These are phyloP conservation scores for carrot (Daucus carota) DNA, from an alignment of 129 eudicot genomes.

Conservation along the genomic window DH1_v3.0 NC_030381.2:46649001-46649500, in stretches of 20 bases:
- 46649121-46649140: constrained; percentile 98
- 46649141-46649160: constrained; percentile 91
- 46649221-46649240: neutral
- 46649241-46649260: neutral
- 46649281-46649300: neutral
- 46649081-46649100: constrained; percentile 98
- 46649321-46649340: constrained; percentile 69
- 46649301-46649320: constrained; percentile 48
- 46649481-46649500: constrained; percentile 71
- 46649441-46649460: constrained; percentile 97
- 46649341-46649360: constrained; percentile 54
- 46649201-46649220: too few species aligned
- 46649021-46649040: too few species aligned
- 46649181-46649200: too few species aligned
- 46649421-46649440: constrained; percentile 73
- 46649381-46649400: constrained; percentile 85
- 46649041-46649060: too few species aligned
- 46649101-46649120: constrained; percentile 81
- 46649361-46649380: constrained; percentile 59
- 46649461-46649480: constrained; percentile 92
- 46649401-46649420: constrained; percentile 81
- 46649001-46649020: too few species aligned
- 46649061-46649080: constrained; percentile 40
- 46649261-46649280: neutral
- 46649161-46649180: too few species aligned